These are phyloP conservation scores for Wickerhamomyces chaumierensis DNA, from an alignment of 805 yeast species.

Conservation along the genomic window DNA sequence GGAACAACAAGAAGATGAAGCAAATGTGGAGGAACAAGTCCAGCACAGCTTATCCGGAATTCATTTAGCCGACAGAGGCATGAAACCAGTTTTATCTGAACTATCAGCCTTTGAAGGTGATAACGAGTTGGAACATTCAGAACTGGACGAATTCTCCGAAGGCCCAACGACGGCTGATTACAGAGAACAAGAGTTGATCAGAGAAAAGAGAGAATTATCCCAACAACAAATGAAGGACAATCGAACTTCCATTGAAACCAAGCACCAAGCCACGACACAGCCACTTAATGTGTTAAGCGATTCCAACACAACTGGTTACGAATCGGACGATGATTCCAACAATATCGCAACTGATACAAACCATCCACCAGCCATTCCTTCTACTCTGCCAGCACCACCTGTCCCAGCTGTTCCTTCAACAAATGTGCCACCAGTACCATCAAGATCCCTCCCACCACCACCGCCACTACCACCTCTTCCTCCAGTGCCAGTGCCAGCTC, in stretches of 20 bases:
- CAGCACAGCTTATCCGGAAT: too few relatives aligned
- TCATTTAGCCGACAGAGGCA: too few relatives aligned
- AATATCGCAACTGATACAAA: conserved; percentile 1
- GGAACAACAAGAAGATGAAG: not conserved
- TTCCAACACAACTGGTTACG: conserved; percentile 43
- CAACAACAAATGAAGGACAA: too few relatives aligned
- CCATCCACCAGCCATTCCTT: too few relatives aligned
- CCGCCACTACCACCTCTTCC: conserved; percentile 1
- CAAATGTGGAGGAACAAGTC: conserved; percentile 2
- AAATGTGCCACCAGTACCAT: too few relatives aligned
- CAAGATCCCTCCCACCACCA: conserved; percentile 2
- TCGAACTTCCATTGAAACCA: conserved; percentile 17
- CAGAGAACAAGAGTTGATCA: not conserved
- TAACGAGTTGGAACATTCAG: conserved; percentile 20
- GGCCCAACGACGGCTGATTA: conserved; percentile 11
- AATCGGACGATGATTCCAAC: conserved; percentile 47
- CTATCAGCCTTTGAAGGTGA: conserved; percentile 20
- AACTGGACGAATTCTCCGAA: too few relatives aligned
- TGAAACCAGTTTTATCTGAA: too few relatives aligned
- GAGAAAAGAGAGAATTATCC: conserved; percentile 10
- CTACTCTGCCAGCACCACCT: conserved; percentile 3
- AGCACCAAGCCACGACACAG: conserved; percentile 9
- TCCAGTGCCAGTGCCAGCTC: too few relatives aligned
- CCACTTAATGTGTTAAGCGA: too few relatives aligned
- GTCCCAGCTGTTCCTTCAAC: too few relatives aligned